Evolutionary conservation across 2,329 filamentous ascomycete genomes (phyloP).

Genomic region (Diaporthe citrichinensis): DNA sequence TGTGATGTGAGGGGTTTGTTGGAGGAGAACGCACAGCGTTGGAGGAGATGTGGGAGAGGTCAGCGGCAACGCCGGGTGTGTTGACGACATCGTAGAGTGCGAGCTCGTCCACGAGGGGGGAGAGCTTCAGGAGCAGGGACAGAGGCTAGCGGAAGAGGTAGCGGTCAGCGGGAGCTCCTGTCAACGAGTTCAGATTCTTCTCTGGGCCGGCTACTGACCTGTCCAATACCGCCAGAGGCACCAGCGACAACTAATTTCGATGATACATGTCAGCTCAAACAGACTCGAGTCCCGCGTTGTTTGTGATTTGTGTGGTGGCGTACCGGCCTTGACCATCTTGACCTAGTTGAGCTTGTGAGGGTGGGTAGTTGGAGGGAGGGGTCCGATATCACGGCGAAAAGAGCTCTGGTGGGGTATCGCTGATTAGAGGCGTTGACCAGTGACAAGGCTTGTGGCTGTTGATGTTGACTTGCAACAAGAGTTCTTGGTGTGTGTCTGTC

Average conservation of each 20-base stretch:
- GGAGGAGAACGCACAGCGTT: constrained; percentile 72
- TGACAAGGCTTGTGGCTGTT: constrained; percentile 33
- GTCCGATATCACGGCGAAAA: constrained; percentile 36
- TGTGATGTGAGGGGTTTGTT: background rate
- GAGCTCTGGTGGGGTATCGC: constrained; percentile 40
- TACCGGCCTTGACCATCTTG: constrained; percentile 59
- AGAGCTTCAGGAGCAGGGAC: constrained; percentile 95
- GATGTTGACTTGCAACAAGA: constrained; percentile 27
- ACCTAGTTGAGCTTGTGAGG: constrained; percentile 37
- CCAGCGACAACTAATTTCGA: constrained; percentile 81
- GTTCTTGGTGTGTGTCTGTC: background rate
- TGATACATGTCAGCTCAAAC: constrained; percentile 39
- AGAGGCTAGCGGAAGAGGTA: constrained; percentile 77
- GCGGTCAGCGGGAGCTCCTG: constrained; percentile 43
- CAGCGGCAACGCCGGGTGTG: constrained; percentile 94
- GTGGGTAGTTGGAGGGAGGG: constrained; percentile 46
- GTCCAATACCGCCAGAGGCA: constrained; percentile 98
- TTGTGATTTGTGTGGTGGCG: constrained; percentile 31
- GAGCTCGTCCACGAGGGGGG: constrained; percentile 89
- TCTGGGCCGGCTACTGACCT: constrained; percentile 69
- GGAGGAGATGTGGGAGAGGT: constrained; percentile 97
- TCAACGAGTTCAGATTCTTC: constrained; percentile 14
- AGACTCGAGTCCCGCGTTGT: constrained; percentile 38
- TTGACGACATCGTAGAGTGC: constrained; percentile 99
- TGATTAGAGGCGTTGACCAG: constrained; percentile 28